Evolutionary conservation across 495 filamentous ascomycete species (phyloP).

Genomic region (Schizothecium vesticola): DNA sequence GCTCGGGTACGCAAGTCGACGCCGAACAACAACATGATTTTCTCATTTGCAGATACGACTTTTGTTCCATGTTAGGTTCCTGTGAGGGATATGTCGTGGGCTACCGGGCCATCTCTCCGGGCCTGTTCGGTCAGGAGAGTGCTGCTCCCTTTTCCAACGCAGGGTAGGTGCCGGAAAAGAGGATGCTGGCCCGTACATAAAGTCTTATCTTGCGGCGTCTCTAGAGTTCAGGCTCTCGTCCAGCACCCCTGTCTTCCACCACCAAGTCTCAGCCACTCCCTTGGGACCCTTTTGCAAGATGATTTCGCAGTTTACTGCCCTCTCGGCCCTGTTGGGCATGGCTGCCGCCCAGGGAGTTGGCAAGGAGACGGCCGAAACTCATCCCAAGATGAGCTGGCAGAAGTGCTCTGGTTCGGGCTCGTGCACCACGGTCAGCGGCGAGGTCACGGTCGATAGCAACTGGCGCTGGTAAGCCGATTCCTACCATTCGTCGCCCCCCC

Average conservation of each 20-base stretch:
- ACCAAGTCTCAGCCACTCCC: slow-evolving; percentile 1
- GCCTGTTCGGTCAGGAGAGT: background rate
- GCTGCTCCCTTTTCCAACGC: background rate
- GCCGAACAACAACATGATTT: slow-evolving; percentile 12
- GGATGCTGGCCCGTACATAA: slow-evolving; percentile 11
- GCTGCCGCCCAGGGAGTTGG: slow-evolving; percentile 51
- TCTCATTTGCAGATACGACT: background rate
- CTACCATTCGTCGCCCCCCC: background rate
- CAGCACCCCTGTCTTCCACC: slow-evolving; percentile 1
- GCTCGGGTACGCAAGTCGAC: slow-evolving; percentile 17
- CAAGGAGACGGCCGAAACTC: slow-evolving; percentile 49
- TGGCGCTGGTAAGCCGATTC: slow-evolving; percentile 33
- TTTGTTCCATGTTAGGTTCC: slow-evolving; percentile 17
- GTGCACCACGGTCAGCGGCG: slow-evolving; percentile 40
- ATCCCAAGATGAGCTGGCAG: slow-evolving; percentile 54
- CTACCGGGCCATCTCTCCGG: slow-evolving; percentile 22
- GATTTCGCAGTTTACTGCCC: slow-evolving; percentile 22
- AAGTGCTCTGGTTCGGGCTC: slow-evolving; percentile 45
- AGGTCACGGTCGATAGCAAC: slow-evolving; percentile 44
- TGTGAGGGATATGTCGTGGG: slow-evolving; percentile 17
- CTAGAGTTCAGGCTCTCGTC: background rate
- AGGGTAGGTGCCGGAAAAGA: background rate
- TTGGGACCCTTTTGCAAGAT: slow-evolving; percentile 12
- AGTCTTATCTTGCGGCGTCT: background rate
- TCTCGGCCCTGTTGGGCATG: slow-evolving; percentile 34